phyloP scores from a whole-genome alignment of 768 basidiomycete genomes.

The Kwoniella newhampshirensis region DNA sequence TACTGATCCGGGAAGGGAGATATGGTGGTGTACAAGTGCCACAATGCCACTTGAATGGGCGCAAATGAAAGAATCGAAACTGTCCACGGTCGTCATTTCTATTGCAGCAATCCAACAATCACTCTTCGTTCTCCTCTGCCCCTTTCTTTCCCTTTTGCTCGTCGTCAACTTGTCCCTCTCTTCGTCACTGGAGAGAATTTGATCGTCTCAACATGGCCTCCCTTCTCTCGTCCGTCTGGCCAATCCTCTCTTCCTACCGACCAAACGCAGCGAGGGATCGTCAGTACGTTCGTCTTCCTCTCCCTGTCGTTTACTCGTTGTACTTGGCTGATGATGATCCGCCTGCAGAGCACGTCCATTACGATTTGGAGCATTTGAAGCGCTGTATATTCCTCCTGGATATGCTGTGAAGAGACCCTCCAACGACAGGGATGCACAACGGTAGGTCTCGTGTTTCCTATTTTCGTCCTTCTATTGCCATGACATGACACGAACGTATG shows the following conservation, averaged over 20 bases:
- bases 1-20: no score
- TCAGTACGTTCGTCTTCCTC: slow-evolving; percentile 23
- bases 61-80: not conserved
- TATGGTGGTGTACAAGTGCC: slow-evolving; percentile 5
- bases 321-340: slow-evolving; percentile 9
- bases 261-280: slow-evolving; percentile 39
- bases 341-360: slow-evolving; percentile 28
- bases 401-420: slow-evolving; percentile 39
- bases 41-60: slow-evolving; percentile 14
- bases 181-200: no score
- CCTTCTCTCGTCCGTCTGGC: slow-evolving; percentile 33
- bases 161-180: not conserved
- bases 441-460: slow-evolving; percentile 31
- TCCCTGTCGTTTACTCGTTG: not conserved
- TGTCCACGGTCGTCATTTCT: not conserved
- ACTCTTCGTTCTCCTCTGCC: no score
- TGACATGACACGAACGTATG: no score
- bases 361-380: slow-evolving; percentile 49
- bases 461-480: not conserved
- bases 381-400: slow-evolving; percentile 42
- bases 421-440: slow-evolving; percentile 49
- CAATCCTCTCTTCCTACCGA: slow-evolving; percentile 38
- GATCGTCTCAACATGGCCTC: slow-evolving; percentile 22
- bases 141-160: not conserved
- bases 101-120: no score